Evolutionary conservation across 179 eudicot genomes (phyloP).

Genomic region (Silene noctiflora): DNA sequence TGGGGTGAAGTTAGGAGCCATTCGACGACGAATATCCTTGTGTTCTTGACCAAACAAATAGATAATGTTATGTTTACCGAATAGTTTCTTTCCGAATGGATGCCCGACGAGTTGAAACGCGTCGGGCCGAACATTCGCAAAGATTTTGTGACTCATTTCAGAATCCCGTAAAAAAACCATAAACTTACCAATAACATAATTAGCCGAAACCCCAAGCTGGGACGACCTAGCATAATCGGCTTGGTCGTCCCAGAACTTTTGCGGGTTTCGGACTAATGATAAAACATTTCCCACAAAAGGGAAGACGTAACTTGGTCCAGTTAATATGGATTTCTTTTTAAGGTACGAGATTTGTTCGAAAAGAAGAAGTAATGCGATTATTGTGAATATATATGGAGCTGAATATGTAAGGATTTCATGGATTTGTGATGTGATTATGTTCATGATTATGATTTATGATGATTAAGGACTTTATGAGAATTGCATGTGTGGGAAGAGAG

Average conservation of each 20-base stretch:
- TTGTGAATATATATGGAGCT: slow-evolving; percentile 20
- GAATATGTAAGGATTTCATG: not conserved
- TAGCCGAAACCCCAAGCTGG: slow-evolving; percentile 56
- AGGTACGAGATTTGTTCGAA: slow-evolving; percentile 57
- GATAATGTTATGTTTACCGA: slow-evolving; percentile 75
- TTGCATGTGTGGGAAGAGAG: not conserved
- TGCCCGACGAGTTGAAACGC: slow-evolving; percentile 83
- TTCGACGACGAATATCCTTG: slow-evolving; percentile 70
- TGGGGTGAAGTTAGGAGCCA: slow-evolving; percentile 78
- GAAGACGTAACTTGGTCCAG: slow-evolving; percentile 58
- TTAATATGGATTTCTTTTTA: slow-evolving; percentile 46
- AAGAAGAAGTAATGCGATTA: slow-evolving; percentile 30
- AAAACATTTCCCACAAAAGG: slow-evolving; percentile 68
- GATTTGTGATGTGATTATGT: not conserved
- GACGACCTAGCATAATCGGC: slow-evolving; percentile 50
- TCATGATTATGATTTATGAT: not conserved
- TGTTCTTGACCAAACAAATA: slow-evolving; percentile 81
- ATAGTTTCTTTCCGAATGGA: slow-evolving; percentile 77
- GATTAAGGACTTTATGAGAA: not conserved
- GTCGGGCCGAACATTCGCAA: slow-evolving; percentile 69
- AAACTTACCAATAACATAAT: slow-evolving; percentile 59
- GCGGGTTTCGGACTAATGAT: slow-evolving; percentile 54
- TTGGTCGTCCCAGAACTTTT: slow-evolving; percentile 65
- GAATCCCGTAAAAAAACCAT: slow-evolving; percentile 48
- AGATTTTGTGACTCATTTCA: slow-evolving; percentile 63